Conservation (phyloP, 306 rosid species). For the Sphenostylis stenocarpa region DNA sequence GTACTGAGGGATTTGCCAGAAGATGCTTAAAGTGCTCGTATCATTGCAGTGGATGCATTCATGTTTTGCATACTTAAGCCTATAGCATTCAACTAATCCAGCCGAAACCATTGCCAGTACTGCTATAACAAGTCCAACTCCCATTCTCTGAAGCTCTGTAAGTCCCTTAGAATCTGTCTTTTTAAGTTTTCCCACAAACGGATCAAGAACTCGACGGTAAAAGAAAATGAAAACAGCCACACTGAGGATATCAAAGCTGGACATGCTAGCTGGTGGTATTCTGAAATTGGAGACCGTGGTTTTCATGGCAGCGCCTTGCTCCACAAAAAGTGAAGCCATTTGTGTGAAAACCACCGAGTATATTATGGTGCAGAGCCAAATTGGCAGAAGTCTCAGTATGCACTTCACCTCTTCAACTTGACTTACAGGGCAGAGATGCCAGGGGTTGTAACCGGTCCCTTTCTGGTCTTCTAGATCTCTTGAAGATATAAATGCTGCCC, state of each 20-base stretch:
- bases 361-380: conserved; percentile 98
- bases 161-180: conserved; percentile 73
- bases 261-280: conserved; percentile 98
- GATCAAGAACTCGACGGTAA: conserved; percentile 81
- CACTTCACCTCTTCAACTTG: conserved; percentile 99
- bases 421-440: conserved; percentile 83
- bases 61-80: conserved; percentile 73
- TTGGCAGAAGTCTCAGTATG: conserved; percentile 89
- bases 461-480: conserved; percentile 65
- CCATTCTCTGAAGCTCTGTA: conserved; percentile 97
- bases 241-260: conserved; percentile 91
- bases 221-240: conserved; percentile 90
- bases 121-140: conserved; percentile 92
- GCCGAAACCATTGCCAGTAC: conserved; percentile 93
- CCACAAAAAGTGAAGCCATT: conserved; percentile 99
- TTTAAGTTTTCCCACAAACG: conserved; percentile 66
- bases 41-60: conserved; percentile 66
- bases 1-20: conserved; percentile 97
- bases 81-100: conserved; percentile 84
- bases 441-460: conserved; percentile 46
- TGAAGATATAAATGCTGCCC: conserved; percentile 83
- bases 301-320: conserved; percentile 98
- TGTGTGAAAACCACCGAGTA: conserved; percentile 97
- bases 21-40: conserved; percentile 83
- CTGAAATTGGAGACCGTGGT: conserved; percentile 66